These are phyloP conservation scores for Quercus suber DNA, from an alignment of 306 rosid genomes.

Conservation along the genomic window DNA sequence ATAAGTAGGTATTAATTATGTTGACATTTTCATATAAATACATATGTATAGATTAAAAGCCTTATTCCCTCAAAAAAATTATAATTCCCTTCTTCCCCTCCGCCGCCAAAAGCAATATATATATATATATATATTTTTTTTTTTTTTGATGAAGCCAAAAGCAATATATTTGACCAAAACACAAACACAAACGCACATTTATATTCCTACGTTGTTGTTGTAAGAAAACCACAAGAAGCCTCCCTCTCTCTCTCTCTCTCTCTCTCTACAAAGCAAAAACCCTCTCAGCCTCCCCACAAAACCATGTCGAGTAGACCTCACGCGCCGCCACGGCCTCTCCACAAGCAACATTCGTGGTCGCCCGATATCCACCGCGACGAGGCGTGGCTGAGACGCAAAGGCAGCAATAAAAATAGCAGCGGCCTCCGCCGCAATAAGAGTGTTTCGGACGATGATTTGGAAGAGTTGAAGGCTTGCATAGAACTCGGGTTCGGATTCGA, in stretches of 20 bases:
- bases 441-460: conserved; percentile 60
- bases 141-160: no score
- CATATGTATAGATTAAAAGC: no score
- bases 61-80: no score
- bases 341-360: conserved; percentile 69
- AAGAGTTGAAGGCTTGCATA: conserved; percentile 74
- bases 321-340: conserved; percentile 41
- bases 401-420: background rate
- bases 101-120: background rate
- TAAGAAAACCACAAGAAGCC: background rate
- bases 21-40: no score
- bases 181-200: background rate
- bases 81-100: background rate
- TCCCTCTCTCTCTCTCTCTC: no score
- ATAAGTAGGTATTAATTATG: no score
- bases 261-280: no score
- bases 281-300: background rate
- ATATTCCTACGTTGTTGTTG: background rate
- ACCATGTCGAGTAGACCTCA: conserved; percentile 36
- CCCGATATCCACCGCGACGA: conserved; percentile 68
- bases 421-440: conserved; percentile 38
- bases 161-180: background rate
- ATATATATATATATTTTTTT: no score
- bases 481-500: conserved; percentile 75
- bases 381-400: conserved; percentile 67